Percentiles rank a stretch among this genome's conserved stretches.
These are phyloP conservation scores for Sonneratia alba DNA, from an alignment of 345 rosid genomes.

Conservation along the genomic window DNA sequence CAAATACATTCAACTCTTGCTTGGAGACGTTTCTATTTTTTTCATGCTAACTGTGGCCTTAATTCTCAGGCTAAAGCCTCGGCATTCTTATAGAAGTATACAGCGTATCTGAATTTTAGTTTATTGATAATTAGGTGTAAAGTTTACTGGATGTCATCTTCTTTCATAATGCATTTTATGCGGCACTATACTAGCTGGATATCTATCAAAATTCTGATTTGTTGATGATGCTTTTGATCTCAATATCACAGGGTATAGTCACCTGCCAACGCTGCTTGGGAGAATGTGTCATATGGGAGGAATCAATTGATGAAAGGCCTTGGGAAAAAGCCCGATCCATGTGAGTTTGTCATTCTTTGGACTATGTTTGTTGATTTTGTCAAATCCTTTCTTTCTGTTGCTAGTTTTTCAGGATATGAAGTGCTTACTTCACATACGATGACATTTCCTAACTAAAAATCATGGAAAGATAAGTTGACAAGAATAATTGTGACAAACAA, in stretches of 20 bases:
- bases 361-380: background rate
- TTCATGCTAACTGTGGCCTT: background rate
- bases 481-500: background rate
- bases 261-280: slow-evolving; percentile 73
- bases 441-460: background rate
- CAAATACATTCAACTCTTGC: background rate
- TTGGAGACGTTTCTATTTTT: background rate
- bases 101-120: background rate
- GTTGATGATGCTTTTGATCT: background rate
- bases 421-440: background rate
- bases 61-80: background rate
- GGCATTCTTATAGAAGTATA: background rate
- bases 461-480: background rate
- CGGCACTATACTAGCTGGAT: background rate
- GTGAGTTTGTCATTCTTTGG: slow-evolving; percentile 23
- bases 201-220: background rate
- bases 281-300: slow-evolving; percentile 93
- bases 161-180: background rate
- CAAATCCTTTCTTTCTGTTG: background rate
- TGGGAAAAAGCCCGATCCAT: slow-evolving; percentile 92
- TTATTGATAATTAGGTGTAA: background rate
- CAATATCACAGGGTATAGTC: slow-evolving; percentile 55
- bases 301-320: slow-evolving; percentile 82
- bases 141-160: background rate
- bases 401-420: too few relatives aligned